Evolutionary conservation across 179 eudicot species (phyloP).

Genomic region (Kewa caespitosa): DNA sequence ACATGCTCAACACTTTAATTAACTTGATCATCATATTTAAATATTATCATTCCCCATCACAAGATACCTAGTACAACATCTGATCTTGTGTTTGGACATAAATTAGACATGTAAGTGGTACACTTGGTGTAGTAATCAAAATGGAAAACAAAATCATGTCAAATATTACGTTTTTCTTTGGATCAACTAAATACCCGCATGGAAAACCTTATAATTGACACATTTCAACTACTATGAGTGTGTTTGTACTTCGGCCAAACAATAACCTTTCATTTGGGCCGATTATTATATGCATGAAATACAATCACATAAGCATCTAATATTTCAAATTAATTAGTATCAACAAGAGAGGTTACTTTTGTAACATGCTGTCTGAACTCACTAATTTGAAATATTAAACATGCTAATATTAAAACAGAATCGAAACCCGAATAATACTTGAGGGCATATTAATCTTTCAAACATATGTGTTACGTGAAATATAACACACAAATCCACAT

Average conservation of each 20-base stretch:
- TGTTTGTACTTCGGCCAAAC: not conserved
- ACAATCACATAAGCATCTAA: too few species aligned
- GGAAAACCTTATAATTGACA: not conserved
- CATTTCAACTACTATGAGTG: not conserved
- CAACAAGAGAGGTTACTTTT: too few species aligned
- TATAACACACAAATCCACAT: too few species aligned
- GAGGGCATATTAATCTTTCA: too few species aligned
- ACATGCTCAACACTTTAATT: not conserved
- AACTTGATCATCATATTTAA: not conserved
- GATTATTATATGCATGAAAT: not conserved
- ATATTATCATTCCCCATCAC: not conserved
- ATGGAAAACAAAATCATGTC: slow-evolving; percentile 2
- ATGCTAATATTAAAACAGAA: too few species aligned
- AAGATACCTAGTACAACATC: slow-evolving; percentile 11
- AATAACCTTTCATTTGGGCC: not conserved
- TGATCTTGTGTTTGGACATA: not conserved
- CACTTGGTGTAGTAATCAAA: slow-evolving; percentile 2
- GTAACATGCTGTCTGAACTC: too few species aligned
- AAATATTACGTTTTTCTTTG: not conserved
- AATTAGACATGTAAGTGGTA: not conserved
- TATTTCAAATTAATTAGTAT: too few species aligned
- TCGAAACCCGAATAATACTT: too few species aligned
- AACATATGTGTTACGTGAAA: too few species aligned
- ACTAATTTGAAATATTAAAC: too few species aligned
- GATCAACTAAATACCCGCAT: not conserved